These are phyloP conservation scores for Calonectria pseudoturangicola DNA, from an alignment of 2,329 filamentous ascomycete species.

Conservation along the genomic window DNA sequence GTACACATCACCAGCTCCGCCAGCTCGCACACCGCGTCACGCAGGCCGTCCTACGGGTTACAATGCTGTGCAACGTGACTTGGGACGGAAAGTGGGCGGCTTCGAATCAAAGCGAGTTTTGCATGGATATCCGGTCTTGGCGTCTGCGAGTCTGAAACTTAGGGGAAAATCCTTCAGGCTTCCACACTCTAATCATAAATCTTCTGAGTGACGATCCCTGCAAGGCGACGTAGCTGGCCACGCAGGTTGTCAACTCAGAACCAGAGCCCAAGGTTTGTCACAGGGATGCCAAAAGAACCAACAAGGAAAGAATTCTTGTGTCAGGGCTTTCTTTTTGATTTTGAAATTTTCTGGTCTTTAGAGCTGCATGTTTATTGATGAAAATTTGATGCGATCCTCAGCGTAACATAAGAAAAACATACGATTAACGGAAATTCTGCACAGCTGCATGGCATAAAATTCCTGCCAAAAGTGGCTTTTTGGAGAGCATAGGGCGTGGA, in stretches of 20 bases:
- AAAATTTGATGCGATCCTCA: background rate
- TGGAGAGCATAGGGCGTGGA: background rate
- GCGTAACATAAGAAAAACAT: constrained; percentile 20
- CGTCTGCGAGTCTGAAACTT: constrained; percentile 26
- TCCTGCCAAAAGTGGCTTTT: background rate
- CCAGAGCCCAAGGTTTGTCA: background rate
- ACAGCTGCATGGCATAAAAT: background rate
- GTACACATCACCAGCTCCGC: too few species aligned
- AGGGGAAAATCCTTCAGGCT: constrained; percentile 5
- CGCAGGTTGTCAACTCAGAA: background rate
- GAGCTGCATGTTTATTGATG: background rate
- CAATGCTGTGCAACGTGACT: constrained; percentile 18
- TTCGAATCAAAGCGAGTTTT: constrained; percentile 14
- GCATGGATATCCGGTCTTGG: constrained; percentile 28
- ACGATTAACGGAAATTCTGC: constrained; percentile 25
- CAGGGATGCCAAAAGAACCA: background rate
- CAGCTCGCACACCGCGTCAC: background rate
- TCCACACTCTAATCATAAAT: constrained; percentile 31
- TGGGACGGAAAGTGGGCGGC: background rate
- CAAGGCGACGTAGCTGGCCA: constrained; percentile 14
- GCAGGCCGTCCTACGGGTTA: background rate
- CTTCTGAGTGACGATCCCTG: constrained; percentile 26
- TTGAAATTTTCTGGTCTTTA: background rate
- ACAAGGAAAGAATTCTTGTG: background rate
- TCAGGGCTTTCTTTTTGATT: background rate